Conservation (phyloP, 495 filamentous ascomycete genomes). For the Bryoglossum gracile region DNA sequence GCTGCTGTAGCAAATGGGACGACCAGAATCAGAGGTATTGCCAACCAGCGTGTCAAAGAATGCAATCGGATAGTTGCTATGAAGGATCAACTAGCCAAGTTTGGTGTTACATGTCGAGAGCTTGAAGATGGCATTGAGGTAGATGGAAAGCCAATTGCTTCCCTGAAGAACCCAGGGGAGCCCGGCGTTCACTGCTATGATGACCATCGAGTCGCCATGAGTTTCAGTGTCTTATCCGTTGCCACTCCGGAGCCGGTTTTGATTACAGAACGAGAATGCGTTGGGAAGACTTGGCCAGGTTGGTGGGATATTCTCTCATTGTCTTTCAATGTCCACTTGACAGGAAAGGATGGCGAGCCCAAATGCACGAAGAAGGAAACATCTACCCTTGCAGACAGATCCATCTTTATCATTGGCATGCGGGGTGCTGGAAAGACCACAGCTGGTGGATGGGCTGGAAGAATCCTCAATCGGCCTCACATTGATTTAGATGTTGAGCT, state of each 20-base stretch:
- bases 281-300: slow-evolving; percentile 98
- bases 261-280: slow-evolving; percentile 83
- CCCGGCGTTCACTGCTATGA: slow-evolving; percentile 94
- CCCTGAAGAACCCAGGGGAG: slow-evolving; percentile 52
- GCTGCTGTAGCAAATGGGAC: slow-evolving; percentile 83
- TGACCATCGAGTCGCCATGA: slow-evolving; percentile 97
- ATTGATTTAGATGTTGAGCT: slow-evolving; percentile 85
- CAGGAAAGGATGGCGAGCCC: slow-evolving; percentile 60
- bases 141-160: slow-evolving; percentile 55
- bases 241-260: slow-evolving; percentile 67
- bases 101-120: slow-evolving; percentile 79
- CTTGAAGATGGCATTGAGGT: slow-evolving; percentile 90
- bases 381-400: slow-evolving; percentile 36
- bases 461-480: slow-evolving; percentile 65
- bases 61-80: slow-evolving; percentile 96
- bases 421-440: slow-evolving; percentile 96
- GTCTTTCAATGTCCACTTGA: slow-evolving; percentile 64
- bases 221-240: slow-evolving; percentile 83
- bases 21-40: slow-evolving; percentile 86
- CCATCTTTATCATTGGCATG: slow-evolving; percentile 95
- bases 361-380: slow-evolving; percentile 15
- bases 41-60: slow-evolving; percentile 98
- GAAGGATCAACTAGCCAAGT: slow-evolving; percentile 94
- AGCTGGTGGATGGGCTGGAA: slow-evolving; percentile 73
- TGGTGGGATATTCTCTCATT: slow-evolving; percentile 91